Conservation (phyloP, 2,329 filamentous ascomycete species). For the Cladosporium sp. region DNA sequence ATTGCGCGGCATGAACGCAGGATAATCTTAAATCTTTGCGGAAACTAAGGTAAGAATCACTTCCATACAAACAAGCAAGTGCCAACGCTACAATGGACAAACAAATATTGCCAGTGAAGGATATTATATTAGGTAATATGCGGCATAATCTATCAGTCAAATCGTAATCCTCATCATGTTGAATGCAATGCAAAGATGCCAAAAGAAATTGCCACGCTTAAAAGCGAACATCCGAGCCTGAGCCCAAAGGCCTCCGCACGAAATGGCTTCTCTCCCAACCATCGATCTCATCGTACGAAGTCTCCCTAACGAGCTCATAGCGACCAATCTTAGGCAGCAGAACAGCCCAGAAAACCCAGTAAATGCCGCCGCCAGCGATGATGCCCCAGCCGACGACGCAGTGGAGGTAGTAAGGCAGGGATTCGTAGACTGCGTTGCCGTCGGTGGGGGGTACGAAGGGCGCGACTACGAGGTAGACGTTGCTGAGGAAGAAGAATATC, state of each 20-base stretch:
- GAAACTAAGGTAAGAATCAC: too few species aligned
- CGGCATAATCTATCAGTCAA: background rate
- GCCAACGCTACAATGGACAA: too few species aligned
- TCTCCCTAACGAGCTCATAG: conserved; percentile 32
- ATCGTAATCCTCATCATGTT: background rate
- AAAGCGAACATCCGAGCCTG: background rate
- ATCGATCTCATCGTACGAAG: conserved; percentile 33
- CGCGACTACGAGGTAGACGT: conserved; percentile 49
- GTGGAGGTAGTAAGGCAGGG: conserved; percentile 51
- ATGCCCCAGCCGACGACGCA: conserved; percentile 50
- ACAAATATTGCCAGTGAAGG: too few species aligned
- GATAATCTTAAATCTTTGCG: too few species aligned
- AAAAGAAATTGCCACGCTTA: too few species aligned
- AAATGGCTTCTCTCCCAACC: conserved; percentile 38
- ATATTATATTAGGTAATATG: too few species aligned
- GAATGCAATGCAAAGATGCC: background rate
- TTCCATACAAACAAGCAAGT: too few species aligned
- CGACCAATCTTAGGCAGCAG: conserved; percentile 41
- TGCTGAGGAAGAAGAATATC: conserved; percentile 49
- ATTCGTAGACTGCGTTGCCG: conserved; percentile 47
- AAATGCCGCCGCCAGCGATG: conserved; percentile 46
- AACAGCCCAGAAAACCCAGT: conserved; percentile 49
- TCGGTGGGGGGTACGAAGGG: conserved; percentile 48
- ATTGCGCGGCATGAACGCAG: too few species aligned
- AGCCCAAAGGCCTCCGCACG: conserved; percentile 16